phyloP scores from a whole-genome alignment of 139 green algal species.

The Micractinium sp. region DNA sequence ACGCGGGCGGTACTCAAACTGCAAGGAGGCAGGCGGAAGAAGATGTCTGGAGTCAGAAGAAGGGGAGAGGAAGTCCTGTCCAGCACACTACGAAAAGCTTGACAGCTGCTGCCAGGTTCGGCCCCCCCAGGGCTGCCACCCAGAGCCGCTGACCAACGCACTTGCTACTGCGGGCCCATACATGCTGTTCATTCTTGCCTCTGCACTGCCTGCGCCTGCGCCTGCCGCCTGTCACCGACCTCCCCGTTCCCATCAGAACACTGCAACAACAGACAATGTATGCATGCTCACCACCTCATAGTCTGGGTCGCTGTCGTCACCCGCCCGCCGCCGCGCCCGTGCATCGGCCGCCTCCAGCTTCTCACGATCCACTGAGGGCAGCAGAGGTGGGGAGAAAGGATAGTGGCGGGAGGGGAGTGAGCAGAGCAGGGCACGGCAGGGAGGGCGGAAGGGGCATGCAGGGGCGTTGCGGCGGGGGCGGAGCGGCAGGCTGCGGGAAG shows the following conservation, averaged over 20 bases:
- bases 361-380: neutral
- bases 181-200: too few species aligned
- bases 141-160: too few species aligned
- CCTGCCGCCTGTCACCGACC: too few species aligned
- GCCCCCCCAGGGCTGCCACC: too few species aligned
- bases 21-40: neutral
- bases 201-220: too few species aligned
- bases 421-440: too few species aligned
- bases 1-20: slow-evolving; percentile 32
- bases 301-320: slow-evolving; percentile 43
- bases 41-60: neutral
- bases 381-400: neutral
- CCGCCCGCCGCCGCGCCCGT: slow-evolving; percentile 2
- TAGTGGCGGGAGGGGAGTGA: neutral
- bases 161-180: too few species aligned
- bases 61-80: neutral
- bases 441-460: too few species aligned
- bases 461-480: neutral
- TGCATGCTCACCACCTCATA: slow-evolving; percentile 27
- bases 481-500: neutral
- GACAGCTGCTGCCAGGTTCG: too few species aligned
- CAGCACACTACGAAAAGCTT: neutral
- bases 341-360: slow-evolving; percentile 9
- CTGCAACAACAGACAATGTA: neutral
- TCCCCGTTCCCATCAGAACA: neutral